Evolutionary conservation across 2,329 filamentous ascomycete genomes (phyloP), one percentile per base, ranked within the genome.

Genomic region (Bipolaris oryzae): DNA sequence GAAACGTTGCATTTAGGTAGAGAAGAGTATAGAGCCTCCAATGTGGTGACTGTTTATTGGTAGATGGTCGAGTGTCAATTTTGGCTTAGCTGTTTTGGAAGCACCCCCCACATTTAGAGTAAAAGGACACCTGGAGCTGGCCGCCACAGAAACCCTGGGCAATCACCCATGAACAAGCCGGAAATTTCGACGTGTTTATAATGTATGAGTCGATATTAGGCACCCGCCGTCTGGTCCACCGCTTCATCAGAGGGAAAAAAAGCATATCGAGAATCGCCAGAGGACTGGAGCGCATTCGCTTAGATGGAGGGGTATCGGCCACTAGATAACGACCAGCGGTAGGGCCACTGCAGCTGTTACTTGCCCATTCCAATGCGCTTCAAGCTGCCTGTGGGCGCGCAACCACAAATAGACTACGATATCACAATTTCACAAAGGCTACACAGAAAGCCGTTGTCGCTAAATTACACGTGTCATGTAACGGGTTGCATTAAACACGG

Each of bases 381-480:
- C 37, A 34, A 43, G 16, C 28, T 42, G 37, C 49, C 6, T 16
- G 25, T 52, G 51, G 39, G 43, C 52, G 48, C 47, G 42, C n/a
- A 37, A 23, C 9, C 21, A 50, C 60, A 61, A 55, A 57, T 53
- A 43, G 48, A n/a, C 20, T n/a, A 44, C 55, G 58, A 55, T 50
- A 28, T 42, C 21, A 11, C 28, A 16, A 39, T 18, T 15, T 3
- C 35, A 47, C 44, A 3, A 47, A 20, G 4, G 42, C 49, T 25
- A 25, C 31, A 38, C 5, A 21, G 35, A 54, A 48, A 66, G 65
- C 59, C 49, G 60, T 62, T 34, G 61, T 20, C 20, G 28, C 50
- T 57, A 48, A 61, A 64, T 57, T 64, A 68, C 65, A 73, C 71
- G 71, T 72, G 70, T 73, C 67, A 68, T 68, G 63, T 69, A 66